Evolutionary conservation across 177 flowering plant species (phyloP), one percentile per base, ranked within the genome.

Genomic region (Tripterygium wilfordii): DNA sequence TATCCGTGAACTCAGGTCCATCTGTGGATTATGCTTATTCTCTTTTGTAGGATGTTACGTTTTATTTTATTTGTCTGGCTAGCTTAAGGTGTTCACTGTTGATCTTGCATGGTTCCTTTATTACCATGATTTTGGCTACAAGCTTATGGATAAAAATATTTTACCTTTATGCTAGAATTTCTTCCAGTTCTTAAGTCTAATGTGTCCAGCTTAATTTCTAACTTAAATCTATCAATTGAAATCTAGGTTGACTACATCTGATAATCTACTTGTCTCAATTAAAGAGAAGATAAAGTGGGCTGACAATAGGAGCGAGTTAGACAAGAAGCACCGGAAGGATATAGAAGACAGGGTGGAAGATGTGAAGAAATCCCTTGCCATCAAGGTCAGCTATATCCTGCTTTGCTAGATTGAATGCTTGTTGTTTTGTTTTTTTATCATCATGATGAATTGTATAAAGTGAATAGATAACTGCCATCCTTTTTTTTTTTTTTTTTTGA

Each of bases 261-360:
- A 84, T 52, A 69, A 80, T 64, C 67, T 92, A 13, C 91, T 92
- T 23, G 45, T 69, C 30, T 63, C 96, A 32, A 88, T 88, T 55
- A 88, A 91, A 75, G 96, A 88, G 57, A 88, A 91, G 74, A 88
- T 85, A 51, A 91, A 83, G 48, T 85, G 92, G 95, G 96, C 95
- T 10, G 91, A 88, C 66, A 50, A 70, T n/a, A 88, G 79, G 90
- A 76, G 76, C 64, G 94, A 88, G 51, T 46, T 66, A 56, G 82
- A 80, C 70, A 85, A 72, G 72, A 84, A 80, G 62, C 89, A 85
- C 64, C 46, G 42, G 21, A 92, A 88, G 61, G 96, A 92, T 36
- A 55, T 83, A 8, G 94, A 79, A 49, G 96, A 80, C 22, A 74
- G 48, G 61, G 65, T 71, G 46, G 96, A 92, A 27, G 94, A 82